A percentile compares a stretch with the other conserved stretches of the same genome.
These are phyloP conservation scores for Cucurbita argyrosperma DNA, from an alignment of 306 rosid genomes.

Conservation along the genomic window DNA sequence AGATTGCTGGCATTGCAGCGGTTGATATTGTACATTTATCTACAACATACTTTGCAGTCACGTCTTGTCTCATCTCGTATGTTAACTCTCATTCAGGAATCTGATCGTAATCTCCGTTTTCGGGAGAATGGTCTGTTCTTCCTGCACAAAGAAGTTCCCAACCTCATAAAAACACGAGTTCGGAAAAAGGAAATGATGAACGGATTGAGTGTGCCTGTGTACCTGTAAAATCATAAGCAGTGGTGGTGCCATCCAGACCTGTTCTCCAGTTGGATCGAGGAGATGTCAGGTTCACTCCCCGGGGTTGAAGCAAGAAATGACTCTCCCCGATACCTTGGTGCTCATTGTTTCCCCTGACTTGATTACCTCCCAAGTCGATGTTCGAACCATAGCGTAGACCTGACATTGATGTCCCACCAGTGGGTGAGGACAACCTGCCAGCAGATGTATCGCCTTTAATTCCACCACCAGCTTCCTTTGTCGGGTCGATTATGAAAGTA, in stretches of 20 bases:
- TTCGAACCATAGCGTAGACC: constrained; percentile 46
- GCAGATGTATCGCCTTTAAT: constrained; percentile 55
- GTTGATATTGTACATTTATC: constrained; percentile 54
- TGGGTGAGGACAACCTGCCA: constrained; percentile 50
- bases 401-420: constrained; percentile 37
- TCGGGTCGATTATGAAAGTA: constrained; percentile 53
- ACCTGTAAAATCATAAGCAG: constrained; percentile 64
- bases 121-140: constrained; percentile 53
- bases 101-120: constrained; percentile 79
- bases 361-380: constrained; percentile 44
- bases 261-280: constrained; percentile 53
- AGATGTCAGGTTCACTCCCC: constrained; percentile 45
- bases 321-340: constrained; percentile 55
- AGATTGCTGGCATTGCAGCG: constrained; percentile 6
- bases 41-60: constrained; percentile 16
- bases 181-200: background rate
- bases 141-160: constrained; percentile 12
- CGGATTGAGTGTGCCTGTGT: background rate
- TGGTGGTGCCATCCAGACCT: constrained; percentile 39
- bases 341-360: constrained; percentile 50
- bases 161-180: background rate
- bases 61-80: background rate
- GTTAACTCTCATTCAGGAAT: constrained; percentile 39
- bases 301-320: constrained; percentile 69
- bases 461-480: constrained; percentile 45